Conservation (phyloP, 441 rosid species). For the Adansonia grandidieri region DNA sequence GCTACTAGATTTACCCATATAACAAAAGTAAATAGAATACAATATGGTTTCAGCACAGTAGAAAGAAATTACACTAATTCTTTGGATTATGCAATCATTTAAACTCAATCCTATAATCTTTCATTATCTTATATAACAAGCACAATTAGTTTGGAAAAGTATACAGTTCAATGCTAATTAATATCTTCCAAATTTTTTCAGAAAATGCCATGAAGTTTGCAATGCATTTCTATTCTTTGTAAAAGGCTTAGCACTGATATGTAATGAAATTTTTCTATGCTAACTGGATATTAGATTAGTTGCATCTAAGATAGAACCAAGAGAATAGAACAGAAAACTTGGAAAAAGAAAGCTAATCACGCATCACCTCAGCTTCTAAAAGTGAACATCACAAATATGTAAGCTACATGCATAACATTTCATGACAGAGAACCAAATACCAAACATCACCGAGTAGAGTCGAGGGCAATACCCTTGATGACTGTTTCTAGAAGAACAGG, state of each 20-base stretch:
- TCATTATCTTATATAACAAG: neutral
- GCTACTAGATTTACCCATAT: neutral
- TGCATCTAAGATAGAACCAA: neutral
- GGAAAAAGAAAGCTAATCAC: neutral
- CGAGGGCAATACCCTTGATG: conserved; percentile 71
- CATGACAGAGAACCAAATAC: neutral
- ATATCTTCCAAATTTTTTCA: neutral
- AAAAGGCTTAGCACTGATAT: neutral
- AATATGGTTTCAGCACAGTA: neutral
- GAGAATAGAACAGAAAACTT: neutral
- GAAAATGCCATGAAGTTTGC: neutral
- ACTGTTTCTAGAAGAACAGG: conserved; percentile 80
- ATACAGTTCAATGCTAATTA: neutral
- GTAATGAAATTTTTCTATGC: neutral
- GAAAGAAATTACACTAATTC: conserved; percentile 6
- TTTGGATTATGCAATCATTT: conserved; percentile 1
- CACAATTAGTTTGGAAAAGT: neutral
- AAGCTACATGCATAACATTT: neutral
- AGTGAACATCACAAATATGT: neutral
- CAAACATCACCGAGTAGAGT: neutral
- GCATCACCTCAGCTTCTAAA: neutral
- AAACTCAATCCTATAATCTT: neutral
- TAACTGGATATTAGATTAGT: neutral
- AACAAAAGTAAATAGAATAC: neutral
- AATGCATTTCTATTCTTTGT: neutral